Evolutionary conservation across 495 filamentous ascomycete genomes (phyloP).

Genomic region (Aspergillus nidulans): DNA sequence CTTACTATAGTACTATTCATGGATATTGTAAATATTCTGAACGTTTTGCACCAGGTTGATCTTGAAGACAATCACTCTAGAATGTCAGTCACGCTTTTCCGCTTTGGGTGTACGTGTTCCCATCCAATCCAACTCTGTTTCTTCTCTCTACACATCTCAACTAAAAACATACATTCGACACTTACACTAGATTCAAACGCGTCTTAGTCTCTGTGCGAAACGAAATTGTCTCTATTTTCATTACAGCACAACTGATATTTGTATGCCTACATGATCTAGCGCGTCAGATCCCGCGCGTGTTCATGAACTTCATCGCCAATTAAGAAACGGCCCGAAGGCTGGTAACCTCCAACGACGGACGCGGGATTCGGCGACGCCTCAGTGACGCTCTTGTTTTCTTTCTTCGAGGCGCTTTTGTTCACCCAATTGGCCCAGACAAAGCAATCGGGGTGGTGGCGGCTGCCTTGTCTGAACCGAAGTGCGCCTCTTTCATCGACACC

Average conservation of each 20-base stretch:
- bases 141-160: not conserved
- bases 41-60: no score
- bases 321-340: not conserved
- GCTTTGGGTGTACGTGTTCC: slow-evolving; percentile 8
- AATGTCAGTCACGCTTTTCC: slow-evolving; percentile 6
- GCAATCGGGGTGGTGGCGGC: slow-evolving; percentile 3
- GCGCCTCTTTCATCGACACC: slow-evolving; percentile 5
- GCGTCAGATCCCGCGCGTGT: slow-evolving; percentile 4
- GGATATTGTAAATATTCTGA: no score
- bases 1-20: not conserved
- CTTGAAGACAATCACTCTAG: not conserved
- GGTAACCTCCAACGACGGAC: not conserved
- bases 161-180: not conserved
- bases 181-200: not conserved
- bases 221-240: not conserved
- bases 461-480: slow-evolving; percentile 1
- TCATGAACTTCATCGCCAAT: not conserved
- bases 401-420: slow-evolving; percentile 2
- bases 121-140: slow-evolving; percentile 1
- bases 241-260: not conserved
- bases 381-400: not conserved
- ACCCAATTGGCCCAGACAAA: slow-evolving; percentile 2
- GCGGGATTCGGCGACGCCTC: not conserved
- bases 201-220: not conserved
- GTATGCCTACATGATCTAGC: slow-evolving; percentile 1